Evolutionary conservation across 2,329 filamentous ascomycete species (phyloP).

Genomic region (Metarhizium rileyi): DNA sequence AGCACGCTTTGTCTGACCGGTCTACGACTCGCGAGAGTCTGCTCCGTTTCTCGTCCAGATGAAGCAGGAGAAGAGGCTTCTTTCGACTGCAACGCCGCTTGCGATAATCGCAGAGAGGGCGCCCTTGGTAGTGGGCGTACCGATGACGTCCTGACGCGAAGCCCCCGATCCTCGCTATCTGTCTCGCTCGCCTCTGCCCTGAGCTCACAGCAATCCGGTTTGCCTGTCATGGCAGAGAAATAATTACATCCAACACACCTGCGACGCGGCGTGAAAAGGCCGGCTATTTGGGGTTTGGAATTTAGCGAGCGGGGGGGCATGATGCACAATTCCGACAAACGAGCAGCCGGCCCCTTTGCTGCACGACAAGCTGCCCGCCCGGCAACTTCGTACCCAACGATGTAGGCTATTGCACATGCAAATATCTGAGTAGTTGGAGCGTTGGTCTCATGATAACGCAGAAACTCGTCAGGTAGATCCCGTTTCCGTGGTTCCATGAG

Average conservation of each 20-base stretch:
- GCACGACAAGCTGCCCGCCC: slow-evolving; percentile 8
- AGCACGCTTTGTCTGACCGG: slow-evolving; percentile 5
- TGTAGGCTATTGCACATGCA: slow-evolving; percentile 21
- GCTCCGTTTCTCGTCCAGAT: neutral
- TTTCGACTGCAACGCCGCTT: neutral
- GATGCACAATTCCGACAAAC: slow-evolving; percentile 19
- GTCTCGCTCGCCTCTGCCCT: neutral
- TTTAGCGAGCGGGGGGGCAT: slow-evolving; percentile 14
- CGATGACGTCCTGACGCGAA: neutral
- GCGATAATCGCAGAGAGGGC: neutral
- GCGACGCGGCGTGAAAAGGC: slow-evolving; percentile 11
- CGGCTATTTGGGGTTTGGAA: slow-evolving; percentile 4
- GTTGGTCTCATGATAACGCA: slow-evolving; percentile 11
- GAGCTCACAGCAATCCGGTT: neutral
- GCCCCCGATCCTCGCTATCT: neutral
- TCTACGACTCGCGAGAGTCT: neutral
- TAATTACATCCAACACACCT: slow-evolving; percentile 16
- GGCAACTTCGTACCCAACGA: slow-evolving; percentile 18
- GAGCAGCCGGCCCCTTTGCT: slow-evolving; percentile 4
- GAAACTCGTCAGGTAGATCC: slow-evolving; percentile 17
- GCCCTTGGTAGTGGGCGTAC: neutral
- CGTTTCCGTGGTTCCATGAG: slow-evolving; percentile 14
- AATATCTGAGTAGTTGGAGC: slow-evolving; percentile 15
- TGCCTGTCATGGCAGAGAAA: neutral
- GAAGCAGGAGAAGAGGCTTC: neutral